These are phyloP conservation scores for Salix caprea DNA, from an alignment of 345 rosid species.

Conservation along the genomic window DNA sequence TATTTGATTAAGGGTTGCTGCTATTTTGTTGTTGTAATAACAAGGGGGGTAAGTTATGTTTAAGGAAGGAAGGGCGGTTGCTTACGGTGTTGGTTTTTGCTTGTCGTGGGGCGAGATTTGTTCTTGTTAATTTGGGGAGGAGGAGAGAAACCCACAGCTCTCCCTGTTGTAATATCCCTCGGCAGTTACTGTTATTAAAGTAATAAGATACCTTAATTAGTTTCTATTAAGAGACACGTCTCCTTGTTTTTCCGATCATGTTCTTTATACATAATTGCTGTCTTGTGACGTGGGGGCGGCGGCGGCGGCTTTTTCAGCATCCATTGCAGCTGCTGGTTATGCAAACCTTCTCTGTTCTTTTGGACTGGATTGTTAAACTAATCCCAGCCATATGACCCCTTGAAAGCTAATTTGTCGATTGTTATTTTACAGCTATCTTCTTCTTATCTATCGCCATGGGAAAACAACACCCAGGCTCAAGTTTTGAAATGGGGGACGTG, in stretches of 20 bases:
- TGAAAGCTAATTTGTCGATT: not conserved
- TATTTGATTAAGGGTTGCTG: not conserved
- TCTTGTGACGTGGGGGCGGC: not conserved
- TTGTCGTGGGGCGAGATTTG: not conserved
- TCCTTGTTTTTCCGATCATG: not conserved
- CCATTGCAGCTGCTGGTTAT: not conserved
- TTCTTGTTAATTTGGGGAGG: not conserved
- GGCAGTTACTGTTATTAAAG: not conserved
- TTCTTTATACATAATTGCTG: not conserved
- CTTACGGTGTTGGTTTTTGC: no score
- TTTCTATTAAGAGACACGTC: not conserved
- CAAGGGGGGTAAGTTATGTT: not conserved
- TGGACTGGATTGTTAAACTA: not conserved
- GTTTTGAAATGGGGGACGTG: not conserved
- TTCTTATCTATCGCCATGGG: no score
- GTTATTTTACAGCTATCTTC: not conserved
- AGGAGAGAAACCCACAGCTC: not conserved
- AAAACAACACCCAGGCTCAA: not conserved
- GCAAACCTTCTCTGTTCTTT: not conserved
- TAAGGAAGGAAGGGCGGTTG: not conserved
- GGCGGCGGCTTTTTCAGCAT: not conserved
- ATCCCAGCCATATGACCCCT: not conserved
- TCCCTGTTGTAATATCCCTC: not conserved
- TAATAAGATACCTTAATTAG: not conserved
- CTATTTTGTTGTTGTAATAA: not conserved